Base-by-base conservation (phyloP, 2,329 filamentous ascomycete species). In the Endocalyx cinctus region DNA sequence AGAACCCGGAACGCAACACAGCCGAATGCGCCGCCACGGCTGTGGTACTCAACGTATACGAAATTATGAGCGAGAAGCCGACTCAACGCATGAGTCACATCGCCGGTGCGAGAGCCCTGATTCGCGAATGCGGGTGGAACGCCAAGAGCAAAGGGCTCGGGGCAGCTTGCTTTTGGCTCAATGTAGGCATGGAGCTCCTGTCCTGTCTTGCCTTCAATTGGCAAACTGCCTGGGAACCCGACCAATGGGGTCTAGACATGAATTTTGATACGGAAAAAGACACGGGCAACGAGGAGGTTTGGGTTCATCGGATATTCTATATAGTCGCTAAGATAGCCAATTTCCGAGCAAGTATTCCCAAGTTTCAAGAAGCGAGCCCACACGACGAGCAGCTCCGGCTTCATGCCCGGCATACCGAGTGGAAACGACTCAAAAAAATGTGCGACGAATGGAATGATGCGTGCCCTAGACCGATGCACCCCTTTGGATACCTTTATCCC, bases 111-210 rank as follows among this genome's bases (percentile, higher is more conserved):
- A 75, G 87, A 33, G 87, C 87, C 2, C 67, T 95, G 31, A 89
- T 96, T 50, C 86, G 87, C 41, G 87, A 95, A 54, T 95, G 88
- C 50, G 79, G 81, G 5, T 96, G 90, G 90, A 83, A 87, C 49
- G 87, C 87, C 1, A 77, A 71, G 41, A 84, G 84, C 22, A 74
- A 72, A 2, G 88, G 89, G 1, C 77, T 95, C 14, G 89, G 87
- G 1, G 77, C 81, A 1, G 87, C 89, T 1, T 96, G 89, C 58
- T 96, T 96, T 62, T 96, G 90, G 89, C 69, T 96, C 23, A 95
- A 94, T 49, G 80, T 94, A 12, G 84, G 83, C 12, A 84, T 95
- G 72, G 90, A 97, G 56, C 69, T 96, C n/a, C 68, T 96, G 17
- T 87, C 79, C 43, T 95, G 88, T 57, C 67, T 96, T 12, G 82